These are phyloP conservation scores for Colletotrichum australisinense DNA, from an alignment of 2,329 filamentous ascomycete genomes.

Conservation along the genomic window DNA sequence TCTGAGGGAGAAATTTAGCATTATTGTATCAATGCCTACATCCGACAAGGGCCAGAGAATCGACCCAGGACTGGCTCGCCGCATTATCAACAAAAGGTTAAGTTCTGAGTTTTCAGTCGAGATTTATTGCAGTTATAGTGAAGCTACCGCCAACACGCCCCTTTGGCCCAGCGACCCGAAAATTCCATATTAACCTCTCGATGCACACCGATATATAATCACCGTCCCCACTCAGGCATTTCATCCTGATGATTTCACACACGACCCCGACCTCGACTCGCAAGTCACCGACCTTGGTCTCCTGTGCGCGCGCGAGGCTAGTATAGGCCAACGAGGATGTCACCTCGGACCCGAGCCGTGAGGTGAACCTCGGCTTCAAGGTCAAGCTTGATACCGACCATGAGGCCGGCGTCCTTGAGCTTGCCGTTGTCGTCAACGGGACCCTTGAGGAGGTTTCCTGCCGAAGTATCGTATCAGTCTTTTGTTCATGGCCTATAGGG, in stretches of 20 bases:
- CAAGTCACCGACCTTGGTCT: neutral
- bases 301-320: conserved; percentile 42
- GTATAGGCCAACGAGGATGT: conserved; percentile 69
- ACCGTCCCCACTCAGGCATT: neutral
- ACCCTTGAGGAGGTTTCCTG: conserved; percentile 67
- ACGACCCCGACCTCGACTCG: neutral
- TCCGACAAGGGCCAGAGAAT: no score
- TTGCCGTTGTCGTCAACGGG: conserved; percentile 67
- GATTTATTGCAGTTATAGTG: neutral
- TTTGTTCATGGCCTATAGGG: neutral
- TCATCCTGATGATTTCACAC: neutral
- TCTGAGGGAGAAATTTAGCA: no score
- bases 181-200: neutral
- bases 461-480: neutral
- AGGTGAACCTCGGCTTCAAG: conserved; percentile 73
- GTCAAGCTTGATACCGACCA: conserved; percentile 72
- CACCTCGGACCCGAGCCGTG: conserved; percentile 69
- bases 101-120: neutral
- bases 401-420: conserved; percentile 66
- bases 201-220: neutral
- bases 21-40: no score
- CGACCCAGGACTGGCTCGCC: neutral
- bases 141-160: neutral
- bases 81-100: no score
- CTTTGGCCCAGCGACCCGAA: neutral